Percentiles rank a stretch among this genome's conserved stretches.
Conservation (phyloP, 768 basidiomycete species). For the Amanita polypyramis region DNA sequence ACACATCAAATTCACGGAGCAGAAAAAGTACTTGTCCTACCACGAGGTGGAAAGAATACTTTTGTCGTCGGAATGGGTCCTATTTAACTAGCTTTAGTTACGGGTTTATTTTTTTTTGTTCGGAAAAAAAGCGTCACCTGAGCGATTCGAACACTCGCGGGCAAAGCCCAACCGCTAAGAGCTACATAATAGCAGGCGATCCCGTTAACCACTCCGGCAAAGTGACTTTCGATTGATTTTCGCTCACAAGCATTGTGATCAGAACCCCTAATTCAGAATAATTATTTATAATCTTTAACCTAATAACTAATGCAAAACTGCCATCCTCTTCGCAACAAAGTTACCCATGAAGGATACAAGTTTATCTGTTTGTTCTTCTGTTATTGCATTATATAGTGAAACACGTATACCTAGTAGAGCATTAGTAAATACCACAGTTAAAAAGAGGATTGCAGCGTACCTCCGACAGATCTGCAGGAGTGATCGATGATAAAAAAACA, state of each 20-base stretch:
- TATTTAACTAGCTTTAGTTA: constrained; percentile 13
- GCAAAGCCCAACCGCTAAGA: constrained; percentile 18
- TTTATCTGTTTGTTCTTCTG: constrained; percentile 58
- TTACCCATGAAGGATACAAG: constrained; percentile 50
- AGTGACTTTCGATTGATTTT: constrained; percentile 14
- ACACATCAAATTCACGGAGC: constrained; percentile 82
- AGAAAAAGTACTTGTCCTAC: constrained; percentile 69
- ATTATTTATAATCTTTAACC: too few relatives aligned
- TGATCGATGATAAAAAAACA: background rate
- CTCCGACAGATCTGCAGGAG: constrained; percentile 12
- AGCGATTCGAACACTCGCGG: constrained; percentile 25
- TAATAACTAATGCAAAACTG: too few relatives aligned
- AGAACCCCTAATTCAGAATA: too few relatives aligned
- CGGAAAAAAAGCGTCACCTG: constrained; percentile 20
- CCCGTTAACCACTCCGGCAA: constrained; percentile 22
- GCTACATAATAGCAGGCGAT: constrained; percentile 10
- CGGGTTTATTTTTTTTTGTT: background rate
- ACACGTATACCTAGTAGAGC: constrained; percentile 53
- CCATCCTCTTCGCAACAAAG: too few relatives aligned
- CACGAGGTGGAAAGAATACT: constrained; percentile 73
- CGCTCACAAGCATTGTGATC: constrained; percentile 14
- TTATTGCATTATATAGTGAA: constrained; percentile 85
- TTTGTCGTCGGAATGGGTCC: constrained; percentile 69
- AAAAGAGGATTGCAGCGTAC: constrained; percentile 18
- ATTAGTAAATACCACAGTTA: background rate